Base-by-base conservation (phyloP, 768 basidiomycete genomes). In the Tremella mesenterica region DNA sequence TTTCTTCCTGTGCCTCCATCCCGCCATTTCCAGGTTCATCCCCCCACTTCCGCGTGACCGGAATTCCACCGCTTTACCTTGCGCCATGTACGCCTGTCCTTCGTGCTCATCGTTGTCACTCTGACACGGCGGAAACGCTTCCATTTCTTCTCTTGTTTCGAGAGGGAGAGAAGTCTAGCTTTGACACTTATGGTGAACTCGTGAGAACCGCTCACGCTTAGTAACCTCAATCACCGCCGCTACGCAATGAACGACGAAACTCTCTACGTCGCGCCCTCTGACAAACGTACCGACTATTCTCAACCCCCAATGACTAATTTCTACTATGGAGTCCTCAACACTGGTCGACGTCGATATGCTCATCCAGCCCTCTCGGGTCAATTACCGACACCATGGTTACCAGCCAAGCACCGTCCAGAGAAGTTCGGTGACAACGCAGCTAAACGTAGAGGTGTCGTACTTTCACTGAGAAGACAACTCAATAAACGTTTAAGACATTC, bases 221-320 rank as follows among this genome's bases (percentile, higher is more conserved):
- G 89, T 58, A 85, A 91, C 63, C 72, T 97, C 51, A 93, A 83
- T 63, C 81, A 86, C 46, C 78, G 87, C 54, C 78, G 92, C 60
- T 97, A 97, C 68, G 88, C 87, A 2, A 83, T 88, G 66, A 89
- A 91, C 63, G 92, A 95, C 59, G 92, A 95, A 59, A 90, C 86
- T 1, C 71, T 96, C 27, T 97, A 97, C 65, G 88, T 95, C 48
- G 93, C 92, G 4, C 91, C 91, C 0, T 89, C 92, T 63, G 91
- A 93, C 69, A 86, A 87, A 61, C 78, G 86, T 29, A 92, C 90
- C 16, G 88, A 92, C 74, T 92, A 92, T 72, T 90, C 88, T 0
- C 93, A 97, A 72, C 92, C 93, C 0, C 93, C 93, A 0, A 91
- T 97, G 88, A 84, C 86, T 13, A 88, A 88, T 63, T 92, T 88